Evolutionary conservation across 164 flowering plant genomes (phyloP), one percentile per base, ranked within the genome.

Genomic region (Vitis amurensis): DNA sequence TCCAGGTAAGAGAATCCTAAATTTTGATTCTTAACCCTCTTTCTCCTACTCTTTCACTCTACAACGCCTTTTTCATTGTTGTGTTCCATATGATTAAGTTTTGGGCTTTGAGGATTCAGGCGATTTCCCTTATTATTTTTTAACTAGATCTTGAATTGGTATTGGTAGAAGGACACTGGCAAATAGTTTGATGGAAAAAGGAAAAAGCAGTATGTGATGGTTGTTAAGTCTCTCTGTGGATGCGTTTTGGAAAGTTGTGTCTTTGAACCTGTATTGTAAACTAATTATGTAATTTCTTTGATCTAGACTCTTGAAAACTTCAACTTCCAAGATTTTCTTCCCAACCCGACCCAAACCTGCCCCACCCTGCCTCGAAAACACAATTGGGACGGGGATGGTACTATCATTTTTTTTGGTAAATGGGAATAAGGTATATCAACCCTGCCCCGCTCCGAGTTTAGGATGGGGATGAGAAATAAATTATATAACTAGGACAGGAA

Each of bases 261-360:
- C 94, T 19, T 82, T 94, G 87, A 89, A 92, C 80, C 71, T 92
- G 60, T 89, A 89, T 57, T 94, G 97, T 57, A 83, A 82, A 59
- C 95, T 94, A 13, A 94, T 94, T 79, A 89, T 94, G 85, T 92
- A 89, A 79, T 48, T 69, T 17, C 31, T 63, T 11, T 57, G 27
- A 11, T 50, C 47, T 27, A 14, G 2, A 64, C 37, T 4, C 10
- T 11, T 2, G 11, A 1, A n/a, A 44, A 19, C 49, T 0, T 1
- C 50, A 44, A 47, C 9, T 49, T 29, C 7, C 7, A 9, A 61
- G 9, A 11, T 61, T 16, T 19, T 19, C 23, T 19, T 19, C 23
- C 0, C 23, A 19, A 19, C 23, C 1, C 23, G 23, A 19, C 23
- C 23, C 23, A 19, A 19, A 19, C 23, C 23, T 19, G 23, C 23